Evolutionary conservation across 2,329 filamentous ascomycete species (phyloP).

Genomic region (Ophiobolus disseminans): DNA sequence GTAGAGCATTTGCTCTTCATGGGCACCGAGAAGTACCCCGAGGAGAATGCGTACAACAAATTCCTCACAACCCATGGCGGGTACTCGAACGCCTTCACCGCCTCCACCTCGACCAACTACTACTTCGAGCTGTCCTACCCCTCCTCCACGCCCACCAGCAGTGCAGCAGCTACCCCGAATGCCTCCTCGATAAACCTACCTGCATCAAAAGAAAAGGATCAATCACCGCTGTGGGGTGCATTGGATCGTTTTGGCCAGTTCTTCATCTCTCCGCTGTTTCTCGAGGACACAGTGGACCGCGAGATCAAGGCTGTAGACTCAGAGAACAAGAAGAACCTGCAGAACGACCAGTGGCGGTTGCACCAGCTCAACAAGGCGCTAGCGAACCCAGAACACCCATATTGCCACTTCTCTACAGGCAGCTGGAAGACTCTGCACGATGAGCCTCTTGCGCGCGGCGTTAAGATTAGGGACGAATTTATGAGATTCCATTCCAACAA

Average conservation of each 20-base stretch:
- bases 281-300: constrained; percentile 82
- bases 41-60: constrained; percentile 81
- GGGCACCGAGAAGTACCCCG: constrained; percentile 96
- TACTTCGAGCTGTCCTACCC: constrained; percentile 94
- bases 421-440: constrained; percentile 87
- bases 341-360: constrained; percentile 86
- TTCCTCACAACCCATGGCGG: constrained; percentile 91
- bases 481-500: constrained; percentile 89
- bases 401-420: constrained; percentile 89
- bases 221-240: constrained; percentile 76
- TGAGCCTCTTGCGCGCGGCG: constrained; percentile 75
- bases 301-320: constrained; percentile 91
- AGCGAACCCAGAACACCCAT: constrained; percentile 87
- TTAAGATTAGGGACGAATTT: constrained; percentile 89
- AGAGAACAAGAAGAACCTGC: constrained; percentile 97
- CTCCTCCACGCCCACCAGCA: constrained; percentile 62
- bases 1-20: constrained; percentile 98
- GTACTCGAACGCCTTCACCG: constrained; percentile 93
- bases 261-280: constrained; percentile 86
- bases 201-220: constrained; percentile 47
- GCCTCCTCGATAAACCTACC: constrained; percentile 47
- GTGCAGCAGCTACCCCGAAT: constrained; percentile 50
- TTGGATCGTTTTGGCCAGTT: constrained; percentile 94
- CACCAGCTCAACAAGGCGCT: constrained; percentile 87
- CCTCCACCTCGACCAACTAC: constrained; percentile 93